phyloP scores from a whole-genome alignment of 768 basidiomycete genomes.

The Sarcodon sp. region DNA sequence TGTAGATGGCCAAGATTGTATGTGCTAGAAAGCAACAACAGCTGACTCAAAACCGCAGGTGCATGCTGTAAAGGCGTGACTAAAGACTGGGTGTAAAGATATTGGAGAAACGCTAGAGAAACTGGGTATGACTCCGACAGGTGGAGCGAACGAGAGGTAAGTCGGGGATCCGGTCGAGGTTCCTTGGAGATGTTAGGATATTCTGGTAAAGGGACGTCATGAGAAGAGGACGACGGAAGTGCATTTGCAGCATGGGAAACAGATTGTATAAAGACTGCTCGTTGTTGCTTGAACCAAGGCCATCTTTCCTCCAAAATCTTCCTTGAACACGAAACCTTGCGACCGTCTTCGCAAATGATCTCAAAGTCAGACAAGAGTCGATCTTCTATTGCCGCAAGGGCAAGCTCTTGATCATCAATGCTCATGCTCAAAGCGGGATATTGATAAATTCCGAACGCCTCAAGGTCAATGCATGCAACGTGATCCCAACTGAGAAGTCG shows the following conservation, averaged over 20 bases:
- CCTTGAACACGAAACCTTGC: conserved; percentile 71
- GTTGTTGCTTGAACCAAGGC: conserved; percentile 86
- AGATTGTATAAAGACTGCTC: conserved; percentile 40
- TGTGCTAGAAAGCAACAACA: conserved; percentile 73
- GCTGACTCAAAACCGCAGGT: conserved; percentile 77
- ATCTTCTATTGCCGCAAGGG: conserved; percentile 76
- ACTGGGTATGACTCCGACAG: conserved; percentile 87
- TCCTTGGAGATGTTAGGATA: conserved; percentile 34
- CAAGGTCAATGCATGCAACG: conserved; percentile 80
- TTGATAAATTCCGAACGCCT: conserved; percentile 93
- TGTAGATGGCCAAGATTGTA: conserved; percentile 72
- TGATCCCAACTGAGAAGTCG: conserved; percentile 88
- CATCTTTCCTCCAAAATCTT: conserved; percentile 82
- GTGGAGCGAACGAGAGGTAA: conserved; percentile 67
- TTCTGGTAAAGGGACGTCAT: conserved; percentile 53
- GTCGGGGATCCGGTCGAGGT: conserved; percentile 58
- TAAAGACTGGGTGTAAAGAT: conserved; percentile 81
- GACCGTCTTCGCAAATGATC: conserved; percentile 83
- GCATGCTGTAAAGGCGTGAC: conserved; percentile 87
- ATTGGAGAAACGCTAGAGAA: conserved; percentile 82
- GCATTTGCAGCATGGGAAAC: conserved; percentile 34
- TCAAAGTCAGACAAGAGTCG: conserved; percentile 81
- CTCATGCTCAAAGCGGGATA: conserved; percentile 59
- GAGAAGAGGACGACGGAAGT: conserved; percentile 40
- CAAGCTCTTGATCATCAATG: conserved; percentile 70